Evolutionary conservation across 129 eudicot species (phyloP), one percentile per base, ranked within the genome.

Genomic region (Oenanthe sinensis): DNA sequence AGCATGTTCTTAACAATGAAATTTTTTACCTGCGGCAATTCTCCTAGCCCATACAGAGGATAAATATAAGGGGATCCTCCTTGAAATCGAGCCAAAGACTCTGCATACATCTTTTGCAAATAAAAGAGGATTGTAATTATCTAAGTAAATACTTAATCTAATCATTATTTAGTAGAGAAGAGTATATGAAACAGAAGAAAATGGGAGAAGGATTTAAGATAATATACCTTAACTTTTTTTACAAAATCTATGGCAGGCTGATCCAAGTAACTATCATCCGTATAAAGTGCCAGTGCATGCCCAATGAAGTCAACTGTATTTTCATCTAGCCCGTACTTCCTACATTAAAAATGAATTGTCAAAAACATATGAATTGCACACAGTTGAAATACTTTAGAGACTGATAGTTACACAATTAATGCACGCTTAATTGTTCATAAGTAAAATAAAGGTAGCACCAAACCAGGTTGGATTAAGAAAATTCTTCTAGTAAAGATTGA

Each of bases 51-150:
- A 81, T 95, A 95, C 70, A 91, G 75, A 55, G 99, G 99, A 71
- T 95, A 95, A 79, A 95, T 95, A 72, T 95, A 95, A n/a, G 99
- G 99, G 44, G 99, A 95, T 62, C 94, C 92, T 82, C 99, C 97
- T 72, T 83, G 88, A 83, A 91, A 95, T 76, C 99, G 97, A 58
- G 94, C 94, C 75, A 95, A 76, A 75, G 99, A 95, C 83, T 95
- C 97, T 33, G 97, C 93, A 85, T 95, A 95, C 36, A 95, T 86
- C 98, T 95, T 78, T 44, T 85, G 46, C 55, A 71, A 81, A 68
- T 50, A 85, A 75, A 65, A 75, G 74, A 7, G 6, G 48, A 63
- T 36, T 15, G 40, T 52, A 26, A 22, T 82, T 75, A 86, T 80
- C 72, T 69, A 11, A 12, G 71, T 73, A 22, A 33, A 78, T 60